Evolutionary conservation across 768 basidiomycete species (phyloP).

Genomic region (Mycena galopus): DNA sequence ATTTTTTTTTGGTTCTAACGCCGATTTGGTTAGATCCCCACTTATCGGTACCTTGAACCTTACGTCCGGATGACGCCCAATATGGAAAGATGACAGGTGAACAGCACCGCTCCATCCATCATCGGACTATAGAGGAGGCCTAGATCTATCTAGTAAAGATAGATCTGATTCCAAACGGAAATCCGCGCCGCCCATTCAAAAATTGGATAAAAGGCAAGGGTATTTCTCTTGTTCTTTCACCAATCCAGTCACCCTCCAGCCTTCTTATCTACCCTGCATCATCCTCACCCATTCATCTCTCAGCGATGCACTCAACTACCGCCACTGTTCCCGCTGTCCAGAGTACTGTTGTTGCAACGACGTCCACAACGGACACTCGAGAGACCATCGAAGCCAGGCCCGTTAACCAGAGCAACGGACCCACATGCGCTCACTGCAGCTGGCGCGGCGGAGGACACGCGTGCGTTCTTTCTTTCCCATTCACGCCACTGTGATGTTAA

Average conservation of each 20-base stretch:
- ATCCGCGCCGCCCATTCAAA: not conserved
- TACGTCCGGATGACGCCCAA: not conserved
- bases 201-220: not conserved
- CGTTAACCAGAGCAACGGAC: constrained; percentile 64
- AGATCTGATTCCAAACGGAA: not conserved
- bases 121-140: no score
- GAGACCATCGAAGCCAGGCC: constrained; percentile 42
- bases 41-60: constrained; percentile 11
- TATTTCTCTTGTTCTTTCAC: not conserved
- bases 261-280: not conserved
- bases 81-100: not conserved
- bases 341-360: constrained; percentile 33
- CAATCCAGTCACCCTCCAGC: not conserved
- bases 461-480: not conserved
- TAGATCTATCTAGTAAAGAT: not conserved
- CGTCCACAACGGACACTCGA: constrained; percentile 40
- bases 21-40: constrained; percentile 8
- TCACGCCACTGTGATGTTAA: not conserved
- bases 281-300: not conserved
- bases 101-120: no score
- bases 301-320: constrained; percentile 11
- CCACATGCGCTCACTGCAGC: constrained; percentile 85
- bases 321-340: not conserved
- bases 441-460: constrained; percentile 63
- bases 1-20: not conserved